Evolutionary conservation across 2,329 filamentous ascomycete species (phyloP), one percentile per base, ranked within the genome.

Genomic region (Simplicillium aogashimaense): DNA sequence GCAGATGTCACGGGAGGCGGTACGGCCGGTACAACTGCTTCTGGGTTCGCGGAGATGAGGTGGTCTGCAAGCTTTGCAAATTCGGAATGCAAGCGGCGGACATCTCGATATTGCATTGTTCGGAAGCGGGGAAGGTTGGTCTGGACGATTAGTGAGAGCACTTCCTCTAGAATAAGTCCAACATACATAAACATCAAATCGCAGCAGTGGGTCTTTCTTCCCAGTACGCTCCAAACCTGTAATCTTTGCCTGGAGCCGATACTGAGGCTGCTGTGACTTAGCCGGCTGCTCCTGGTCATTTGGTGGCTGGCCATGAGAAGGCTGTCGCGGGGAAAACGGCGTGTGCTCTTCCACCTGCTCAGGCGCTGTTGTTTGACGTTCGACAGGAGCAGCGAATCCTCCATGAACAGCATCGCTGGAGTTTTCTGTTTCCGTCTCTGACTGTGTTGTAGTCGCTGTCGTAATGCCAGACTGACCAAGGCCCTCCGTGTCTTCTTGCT

Each of bases 51-150:
- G 17, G 90, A 95, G 59, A 95, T 88, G 42, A 98, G 71, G 61
- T 98, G 92, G 43, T 95, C 86, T 41, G 85, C 87, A n/a, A 98
- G 81, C 64, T 97, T 98, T 48, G 86, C 74, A 54, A 98, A 98
- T 58, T 98, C 92, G 36, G 86, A 88, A 63, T 98, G 92, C 45
- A 94, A 83, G 45, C 92, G 86, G 52, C 92, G 85, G 49, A 98
- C 88, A 63, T 98, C 92, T 56, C 92, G 88, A 66, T 95, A 98
- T 61, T 98, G 92, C 5, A 92, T 98, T 1, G 92, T 98, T 53
- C 92, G 80, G 63, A 95, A 98, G 51, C 90, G 90, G 39, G 90
- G 89, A n/a, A 98, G 83, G 64, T 98, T 98, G 49, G 92, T 98
- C 92, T 98, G 42, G 3, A 32, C 12, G 37, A 30, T 45, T 17